Evolutionary conservation across 345 rosid species (phyloP).

Genomic region (Clarkia xantiana): DNA sequence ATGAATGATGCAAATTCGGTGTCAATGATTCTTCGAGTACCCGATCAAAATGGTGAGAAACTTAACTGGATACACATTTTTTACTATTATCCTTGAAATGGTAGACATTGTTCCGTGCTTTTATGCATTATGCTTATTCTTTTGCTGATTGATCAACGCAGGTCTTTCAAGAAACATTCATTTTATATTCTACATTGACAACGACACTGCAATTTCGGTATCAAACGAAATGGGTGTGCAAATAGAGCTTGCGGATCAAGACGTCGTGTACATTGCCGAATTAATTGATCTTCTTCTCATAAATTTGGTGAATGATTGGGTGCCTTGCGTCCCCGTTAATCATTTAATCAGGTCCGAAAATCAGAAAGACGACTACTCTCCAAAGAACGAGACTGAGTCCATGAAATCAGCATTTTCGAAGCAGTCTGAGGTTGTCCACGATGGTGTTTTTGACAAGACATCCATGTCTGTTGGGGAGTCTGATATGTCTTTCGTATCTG

Average conservation of each 20-base stretch:
- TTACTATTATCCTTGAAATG: neutral
- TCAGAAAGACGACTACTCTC: conserved; percentile 15
- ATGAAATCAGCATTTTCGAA: conserved; percentile 11
- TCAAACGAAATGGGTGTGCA: conserved; percentile 95
- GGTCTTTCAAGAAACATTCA: conserved; percentile 73
- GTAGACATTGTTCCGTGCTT: neutral
- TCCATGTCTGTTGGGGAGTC: conserved; percentile 19
- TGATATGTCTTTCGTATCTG: conserved; percentile 29
- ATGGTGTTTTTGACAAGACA: neutral
- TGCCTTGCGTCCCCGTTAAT: conserved; percentile 29
- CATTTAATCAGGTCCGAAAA: conserved; percentile 20
- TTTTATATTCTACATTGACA: conserved; percentile 61
- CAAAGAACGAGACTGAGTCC: conserved; percentile 14
- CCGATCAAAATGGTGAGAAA: conserved; percentile 49
- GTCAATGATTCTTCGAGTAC: conserved; percentile 60
- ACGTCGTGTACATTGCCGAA: conserved; percentile 63
- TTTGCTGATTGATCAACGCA: conserved; percentile 34
- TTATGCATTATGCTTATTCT: neutral
- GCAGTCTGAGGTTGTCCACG: conserved; percentile 4
- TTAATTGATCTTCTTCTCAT: conserved; percentile 55
- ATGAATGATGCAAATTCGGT: conserved; percentile 57
- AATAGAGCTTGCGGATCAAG: conserved; percentile 57
- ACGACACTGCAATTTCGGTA: conserved; percentile 66
- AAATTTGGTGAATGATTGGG: conserved; percentile 44
- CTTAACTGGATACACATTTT: neutral